Base-by-base conservation (phyloP, 129 eudicot genomes). In the Pittosporum tobira region DNA sequence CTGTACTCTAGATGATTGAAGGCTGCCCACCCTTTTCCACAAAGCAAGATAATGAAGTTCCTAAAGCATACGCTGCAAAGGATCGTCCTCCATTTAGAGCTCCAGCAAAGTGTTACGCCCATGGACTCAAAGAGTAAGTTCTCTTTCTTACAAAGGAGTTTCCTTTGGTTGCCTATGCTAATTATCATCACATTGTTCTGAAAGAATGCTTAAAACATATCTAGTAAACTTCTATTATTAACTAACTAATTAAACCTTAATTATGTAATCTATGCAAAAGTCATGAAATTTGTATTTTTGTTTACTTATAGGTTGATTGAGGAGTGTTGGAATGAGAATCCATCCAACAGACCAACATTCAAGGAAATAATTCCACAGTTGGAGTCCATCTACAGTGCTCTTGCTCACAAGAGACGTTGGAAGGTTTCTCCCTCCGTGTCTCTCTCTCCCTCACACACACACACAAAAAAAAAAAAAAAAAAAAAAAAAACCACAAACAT, bases 241-340 rank as follows among this genome's bases (percentile, higher is more conserved):
- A n/a, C n/a, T n/a, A n/a, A n/a, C n/a, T n/a, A n/a, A n/a, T n/a
- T n/a, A n/a, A n/a, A n/a, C n/a, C n/a, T n/a, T n/a, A n/a, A n/a
- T n/a, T 54, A 19, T 30, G 7, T 9, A 9, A 7, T 4, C 11
- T 20, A 25, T n/a, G 46, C 19, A 20, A 29, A 28, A 1, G 44
- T 38, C 18, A 2, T 5, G 20, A 31, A 8, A 26, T 28, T 19
- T 18, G 25, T 7, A 6, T 14, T 52, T 18, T 20, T 42, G 11
- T n/a, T 30, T 19, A n/a, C 20, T 58, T 45, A 22, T 77, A 82
- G 99, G 75, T 79, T 93, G 71, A 84, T 87, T 43, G 85, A 84
- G 64, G 88, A 81, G 73, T 93, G 99, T 56, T 93, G 99, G 99
- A 77, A 69, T 67, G 96, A 87, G 73, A 75, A 67, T 53, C 94